Percentiles rank a stretch among this genome's conserved stretches.
phyloP scores from a whole-genome alignment of 2,329 filamentous ascomycete species.

The Colletotrichum cuscutae region DNA sequence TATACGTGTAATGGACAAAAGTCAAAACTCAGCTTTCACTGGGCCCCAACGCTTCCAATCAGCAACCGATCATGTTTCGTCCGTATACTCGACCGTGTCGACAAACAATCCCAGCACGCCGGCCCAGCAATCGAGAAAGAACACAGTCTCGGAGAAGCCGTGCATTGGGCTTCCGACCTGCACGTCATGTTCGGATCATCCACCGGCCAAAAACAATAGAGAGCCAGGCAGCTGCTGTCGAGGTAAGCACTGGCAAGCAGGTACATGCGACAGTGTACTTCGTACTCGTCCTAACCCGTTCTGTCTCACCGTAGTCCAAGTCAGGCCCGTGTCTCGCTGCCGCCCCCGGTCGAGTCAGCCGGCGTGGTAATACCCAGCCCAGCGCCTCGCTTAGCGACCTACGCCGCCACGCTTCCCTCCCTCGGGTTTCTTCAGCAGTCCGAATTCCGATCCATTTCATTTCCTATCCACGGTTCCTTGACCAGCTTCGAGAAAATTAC shows the following conservation, averaged over 20 bases:
- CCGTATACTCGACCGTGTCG: background rate
- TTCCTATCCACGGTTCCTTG: constrained; percentile 1
- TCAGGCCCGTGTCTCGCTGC: background rate
- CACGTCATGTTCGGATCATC: constrained; percentile 11
- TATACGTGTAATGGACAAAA: background rate
- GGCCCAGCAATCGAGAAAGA: background rate
- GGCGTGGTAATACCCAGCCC: background rate
- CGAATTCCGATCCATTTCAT: constrained; percentile 29
- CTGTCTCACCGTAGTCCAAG: constrained; percentile 11
- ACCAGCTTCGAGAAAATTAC: constrained; percentile 1
- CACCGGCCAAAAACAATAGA: background rate
- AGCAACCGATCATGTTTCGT: background rate
- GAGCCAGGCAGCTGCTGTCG: too few relatives aligned
- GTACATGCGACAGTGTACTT: background rate
- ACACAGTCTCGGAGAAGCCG: background rate
- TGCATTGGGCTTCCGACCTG: background rate
- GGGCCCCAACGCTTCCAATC: background rate
- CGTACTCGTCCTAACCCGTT: constrained; percentile 3
- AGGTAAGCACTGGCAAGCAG: background rate
- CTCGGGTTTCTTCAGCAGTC: constrained; percentile 25
- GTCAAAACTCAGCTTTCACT: background rate
- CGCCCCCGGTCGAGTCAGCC: constrained; percentile 26
- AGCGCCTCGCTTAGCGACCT: constrained; percentile 14
- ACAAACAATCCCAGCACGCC: background rate
- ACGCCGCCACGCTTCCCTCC: background rate